Conservation (phyloP, 768 basidiomycete genomes). For the Crassisporium funariophilum region DNA sequence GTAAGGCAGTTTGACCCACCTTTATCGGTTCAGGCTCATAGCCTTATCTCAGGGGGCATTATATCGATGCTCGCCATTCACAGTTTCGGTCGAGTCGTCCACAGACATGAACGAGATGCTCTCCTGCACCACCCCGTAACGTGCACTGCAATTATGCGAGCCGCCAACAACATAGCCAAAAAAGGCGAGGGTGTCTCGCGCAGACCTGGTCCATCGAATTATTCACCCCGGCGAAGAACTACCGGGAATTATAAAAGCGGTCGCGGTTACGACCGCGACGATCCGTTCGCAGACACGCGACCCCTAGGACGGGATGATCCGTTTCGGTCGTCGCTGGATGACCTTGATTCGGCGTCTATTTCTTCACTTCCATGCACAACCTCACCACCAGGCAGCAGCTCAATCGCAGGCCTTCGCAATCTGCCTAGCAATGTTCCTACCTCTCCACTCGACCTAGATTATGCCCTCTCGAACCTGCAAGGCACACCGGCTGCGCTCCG, state of each 20-base stretch:
- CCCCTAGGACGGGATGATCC: constrained; percentile 17
- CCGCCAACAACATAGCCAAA: constrained; percentile 23
- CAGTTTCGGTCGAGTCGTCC: constrained; percentile 60
- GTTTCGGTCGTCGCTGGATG: constrained; percentile 11
- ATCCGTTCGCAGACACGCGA: constrained; percentile 37
- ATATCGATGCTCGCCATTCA: constrained; percentile 59
- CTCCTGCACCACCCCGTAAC: constrained; percentile 49
- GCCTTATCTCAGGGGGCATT: constrained; percentile 46
- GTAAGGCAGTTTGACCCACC: constrained; percentile 35
- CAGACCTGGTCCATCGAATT: constrained; percentile 8
- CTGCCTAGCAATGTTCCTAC: constrained; percentile 2
- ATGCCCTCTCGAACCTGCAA: constrained; percentile 31
- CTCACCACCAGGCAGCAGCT: background rate
- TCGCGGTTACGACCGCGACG: constrained; percentile 16
- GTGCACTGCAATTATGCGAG: constrained; percentile 38
- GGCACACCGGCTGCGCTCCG: constrained; percentile 31
- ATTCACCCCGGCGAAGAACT: constrained; percentile 13
- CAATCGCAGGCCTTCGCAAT: constrained; percentile 1
- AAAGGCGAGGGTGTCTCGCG: constrained; percentile 8
- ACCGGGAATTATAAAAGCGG: constrained; percentile 9
- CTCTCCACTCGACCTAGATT: constrained; percentile 18
- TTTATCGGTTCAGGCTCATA: constrained; percentile 1
- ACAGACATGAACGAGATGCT: constrained; percentile 61
- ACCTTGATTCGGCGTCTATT: constrained; percentile 5
- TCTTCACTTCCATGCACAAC: constrained; percentile 8